These are phyloP conservation scores for Russula sp. DNA, from an alignment of 768 basidiomycete species.

Conservation along the genomic window DNA sequence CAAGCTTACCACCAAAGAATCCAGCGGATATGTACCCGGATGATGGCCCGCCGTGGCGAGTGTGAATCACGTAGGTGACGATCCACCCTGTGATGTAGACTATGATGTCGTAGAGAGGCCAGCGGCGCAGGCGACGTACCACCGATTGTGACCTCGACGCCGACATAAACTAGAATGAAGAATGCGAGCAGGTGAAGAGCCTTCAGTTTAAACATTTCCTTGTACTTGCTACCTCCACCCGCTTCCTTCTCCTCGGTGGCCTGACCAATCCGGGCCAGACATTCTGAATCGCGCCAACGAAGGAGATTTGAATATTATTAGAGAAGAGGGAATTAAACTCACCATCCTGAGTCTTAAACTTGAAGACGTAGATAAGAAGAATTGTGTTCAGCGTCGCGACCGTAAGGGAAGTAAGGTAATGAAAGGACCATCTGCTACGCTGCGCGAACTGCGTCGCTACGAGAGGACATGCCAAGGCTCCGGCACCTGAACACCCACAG, in stretches of 20 bases:
- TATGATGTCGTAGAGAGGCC: not conserved
- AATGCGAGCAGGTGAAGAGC: slow-evolving; percentile 38
- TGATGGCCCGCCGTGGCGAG: slow-evolving; percentile 40
- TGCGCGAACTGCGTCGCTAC: slow-evolving; percentile 78
- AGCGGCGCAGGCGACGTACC: slow-evolving; percentile 27
- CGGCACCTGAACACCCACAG: slow-evolving; percentile 41
- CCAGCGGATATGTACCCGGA: slow-evolving; percentile 48
- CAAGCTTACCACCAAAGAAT: slow-evolving; percentile 38
- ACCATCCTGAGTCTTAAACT: slow-evolving; percentile 69
- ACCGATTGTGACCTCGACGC: slow-evolving; percentile 34
- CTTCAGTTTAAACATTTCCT: slow-evolving; percentile 40
- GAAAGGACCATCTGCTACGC: slow-evolving; percentile 63
- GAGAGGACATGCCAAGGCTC: slow-evolving; percentile 65
- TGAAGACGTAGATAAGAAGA: slow-evolving; percentile 53
- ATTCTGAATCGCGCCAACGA: slow-evolving; percentile 36
- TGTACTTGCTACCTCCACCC: slow-evolving; percentile 38
- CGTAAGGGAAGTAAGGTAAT: slow-evolving; percentile 66
- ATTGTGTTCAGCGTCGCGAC: slow-evolving; percentile 54
- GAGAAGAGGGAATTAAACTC: slow-evolving; percentile 16
- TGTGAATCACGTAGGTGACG: slow-evolving; percentile 44
- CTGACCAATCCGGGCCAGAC: slow-evolving; percentile 49
- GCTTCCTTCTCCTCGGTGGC: slow-evolving; percentile 33
- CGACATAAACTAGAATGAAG: slow-evolving; percentile 43
- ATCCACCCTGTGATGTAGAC: slow-evolving; percentile 40
- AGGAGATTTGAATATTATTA: not conserved